phyloP scores from a whole-genome alignment of 2,329 filamentous ascomycete genomes.

The Knufia petricola region DNA sequence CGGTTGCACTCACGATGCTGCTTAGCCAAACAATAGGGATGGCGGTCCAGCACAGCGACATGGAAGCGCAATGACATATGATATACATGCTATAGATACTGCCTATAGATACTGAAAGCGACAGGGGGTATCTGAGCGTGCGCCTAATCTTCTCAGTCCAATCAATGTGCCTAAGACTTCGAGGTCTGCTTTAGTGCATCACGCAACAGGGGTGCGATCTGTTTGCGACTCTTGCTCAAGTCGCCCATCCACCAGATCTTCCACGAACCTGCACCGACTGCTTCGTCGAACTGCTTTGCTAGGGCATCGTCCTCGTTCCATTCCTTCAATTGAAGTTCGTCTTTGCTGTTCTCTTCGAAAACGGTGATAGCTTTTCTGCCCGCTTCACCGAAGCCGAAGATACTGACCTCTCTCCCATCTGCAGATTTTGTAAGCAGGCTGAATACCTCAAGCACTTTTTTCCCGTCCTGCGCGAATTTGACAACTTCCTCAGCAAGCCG shows the following conservation, averaged over 20 bases:
- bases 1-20: too few relatives aligned
- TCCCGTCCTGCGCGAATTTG: conserved; percentile 33
- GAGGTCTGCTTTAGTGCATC: conserved; percentile 27
- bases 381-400: conserved; percentile 41
- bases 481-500: conserved; percentile 26
- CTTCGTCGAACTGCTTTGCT: conserved; percentile 22
- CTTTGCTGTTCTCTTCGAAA: conserved; percentile 34
- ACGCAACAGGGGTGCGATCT: conserved; percentile 51
- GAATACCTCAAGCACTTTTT: conserved; percentile 42
- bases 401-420: conserved; percentile 26
- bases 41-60: too few relatives aligned
- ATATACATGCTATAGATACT: too few relatives aligned
- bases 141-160: too few relatives aligned
- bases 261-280: conserved; percentile 25
- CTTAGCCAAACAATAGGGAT: too few relatives aligned
- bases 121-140: too few relatives aligned
- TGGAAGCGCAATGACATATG: too few relatives aligned
- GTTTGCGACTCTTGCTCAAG: conserved; percentile 51
- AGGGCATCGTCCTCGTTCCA: conserved; percentile 33
- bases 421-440: conserved; percentile 52
- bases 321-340: conserved; percentile 38
- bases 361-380: conserved; percentile 36
- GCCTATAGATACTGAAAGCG: too few relatives aligned
- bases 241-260: conserved; percentile 49
- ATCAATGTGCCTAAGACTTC: background rate